Percentiles rank a stretch among this genome's conserved stretches.
phyloP scores from a whole-genome alignment of 179 eudicot species.

The Carnegiea gigantea region DNA sequence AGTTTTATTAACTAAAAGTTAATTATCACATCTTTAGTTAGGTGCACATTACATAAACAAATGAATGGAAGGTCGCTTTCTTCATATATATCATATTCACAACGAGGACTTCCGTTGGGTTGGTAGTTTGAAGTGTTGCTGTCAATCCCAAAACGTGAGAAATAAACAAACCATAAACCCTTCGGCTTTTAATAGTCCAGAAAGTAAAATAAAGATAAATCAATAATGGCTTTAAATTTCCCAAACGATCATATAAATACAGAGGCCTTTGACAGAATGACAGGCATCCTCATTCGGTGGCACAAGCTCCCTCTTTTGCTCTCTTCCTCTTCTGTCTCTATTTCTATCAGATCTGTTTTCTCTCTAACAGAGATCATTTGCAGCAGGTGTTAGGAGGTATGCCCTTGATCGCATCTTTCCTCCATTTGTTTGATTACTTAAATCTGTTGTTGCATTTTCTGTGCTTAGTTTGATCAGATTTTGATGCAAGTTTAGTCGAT shows the following conservation, averaged over 20 bases:
- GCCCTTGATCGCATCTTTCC: background rate
- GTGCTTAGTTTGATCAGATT: background rate
- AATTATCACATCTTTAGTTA: background rate
- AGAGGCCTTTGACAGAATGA: no score
- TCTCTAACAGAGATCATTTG: background rate
- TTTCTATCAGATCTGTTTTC: slow-evolving; percentile 24
- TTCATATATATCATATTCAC: background rate
- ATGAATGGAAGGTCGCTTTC: background rate
- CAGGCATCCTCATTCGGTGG: slow-evolving; percentile 11
- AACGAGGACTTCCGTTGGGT: background rate
- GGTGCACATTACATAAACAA: background rate
- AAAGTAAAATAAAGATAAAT: background rate
- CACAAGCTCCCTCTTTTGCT: background rate
- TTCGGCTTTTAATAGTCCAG: background rate
- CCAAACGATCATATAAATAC: slow-evolving; percentile 15
- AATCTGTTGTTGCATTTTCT: background rate
- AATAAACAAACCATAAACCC: background rate
- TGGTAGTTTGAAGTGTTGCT: background rate
- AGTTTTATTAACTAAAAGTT: no score
- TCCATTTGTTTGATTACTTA: background rate
- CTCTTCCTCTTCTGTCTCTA: background rate
- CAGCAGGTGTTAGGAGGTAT: background rate
- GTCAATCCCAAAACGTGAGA: slow-evolving; percentile 17
- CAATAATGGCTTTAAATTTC: background rate
- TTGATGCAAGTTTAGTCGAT: background rate